phyloP scores from a whole-genome alignment of 1,284 basidiomycete genomes.

The Melampsora americana region DNA sequence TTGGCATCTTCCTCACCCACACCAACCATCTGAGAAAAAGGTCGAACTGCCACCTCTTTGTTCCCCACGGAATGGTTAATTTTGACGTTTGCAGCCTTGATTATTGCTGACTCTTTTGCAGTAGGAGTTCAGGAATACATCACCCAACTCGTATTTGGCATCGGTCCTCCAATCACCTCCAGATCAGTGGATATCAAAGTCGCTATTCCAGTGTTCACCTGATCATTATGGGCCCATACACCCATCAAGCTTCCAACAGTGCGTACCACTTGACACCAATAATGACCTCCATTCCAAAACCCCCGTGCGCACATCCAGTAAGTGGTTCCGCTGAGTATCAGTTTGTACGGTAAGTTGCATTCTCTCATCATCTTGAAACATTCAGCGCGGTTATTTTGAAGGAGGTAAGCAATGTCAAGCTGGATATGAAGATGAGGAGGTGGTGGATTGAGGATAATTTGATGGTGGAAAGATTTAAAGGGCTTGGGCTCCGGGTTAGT shows the following conservation, averaged over 20 bases:
- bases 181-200: background rate
- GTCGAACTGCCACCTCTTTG: no score
- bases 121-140: conserved; percentile 17
- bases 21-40: no score
- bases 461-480: no score
- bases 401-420: conserved; percentile 4
- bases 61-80: no score
- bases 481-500: no score
- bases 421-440: conserved; percentile 12
- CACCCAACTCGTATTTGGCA: background rate
- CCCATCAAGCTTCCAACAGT: background rate
- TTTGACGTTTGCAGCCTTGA: no score
- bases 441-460: no score
- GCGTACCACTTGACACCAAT: background rate
- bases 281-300: conserved; percentile 11
- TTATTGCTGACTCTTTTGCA: background rate
- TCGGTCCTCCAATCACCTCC: background rate
- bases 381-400: background rate
- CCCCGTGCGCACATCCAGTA: conserved; percentile 12
- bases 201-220: background rate
- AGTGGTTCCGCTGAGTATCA: background rate
- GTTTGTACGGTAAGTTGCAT: background rate
- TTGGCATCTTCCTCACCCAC: no score
- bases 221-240: conserved; percentile 21
- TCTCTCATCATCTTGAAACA: background rate